phyloP scores from a whole-genome alignment of 2,329 filamentous ascomycete species.

The Talaromyces verruculosus region DNA sequence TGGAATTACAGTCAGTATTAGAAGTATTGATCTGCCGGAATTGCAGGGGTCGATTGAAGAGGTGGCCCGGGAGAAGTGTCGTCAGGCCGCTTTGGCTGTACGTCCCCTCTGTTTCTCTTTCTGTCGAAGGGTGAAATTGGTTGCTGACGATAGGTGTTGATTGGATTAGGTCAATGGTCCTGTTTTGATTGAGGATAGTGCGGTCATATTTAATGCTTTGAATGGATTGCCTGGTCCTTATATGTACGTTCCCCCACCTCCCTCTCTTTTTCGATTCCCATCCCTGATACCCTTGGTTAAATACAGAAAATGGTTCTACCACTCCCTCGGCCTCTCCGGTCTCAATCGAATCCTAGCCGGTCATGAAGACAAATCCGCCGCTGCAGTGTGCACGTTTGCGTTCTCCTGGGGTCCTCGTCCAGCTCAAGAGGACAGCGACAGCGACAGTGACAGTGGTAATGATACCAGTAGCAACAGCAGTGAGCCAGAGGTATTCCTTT shows the following conservation, averaged over 20 bases:
- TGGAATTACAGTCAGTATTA: constrained; percentile 63
- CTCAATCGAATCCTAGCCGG: constrained; percentile 78
- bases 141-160: not conserved
- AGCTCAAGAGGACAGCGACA: not conserved
- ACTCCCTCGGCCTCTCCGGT: constrained; percentile 70
- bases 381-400: constrained; percentile 87
- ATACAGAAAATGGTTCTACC: constrained; percentile 81
- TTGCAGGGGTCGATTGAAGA: constrained; percentile 84
- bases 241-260: constrained; percentile 61
- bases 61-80: constrained; percentile 78
- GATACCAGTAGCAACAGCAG: not conserved
- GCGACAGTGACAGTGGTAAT: not conserved
- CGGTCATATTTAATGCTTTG: constrained; percentile 80
- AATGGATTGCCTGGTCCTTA: constrained; percentile 82
- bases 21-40: constrained; percentile 65
- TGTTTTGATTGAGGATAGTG: constrained; percentile 86
- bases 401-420: constrained; percentile 69
- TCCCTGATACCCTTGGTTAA: not conserved
- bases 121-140: not conserved
- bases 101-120: not conserved
- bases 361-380: constrained; percentile 80
- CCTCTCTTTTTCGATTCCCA: not conserved
- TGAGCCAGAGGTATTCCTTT: constrained; percentile 72
- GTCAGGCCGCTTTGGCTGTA: constrained; percentile 59
- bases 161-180: constrained; percentile 65